A percentile compares a stretch with the other conserved stretches of the same genome.
Conservation (phyloP, 768 basidiomycete species). For the Xerocomus spinulosus region DNA sequence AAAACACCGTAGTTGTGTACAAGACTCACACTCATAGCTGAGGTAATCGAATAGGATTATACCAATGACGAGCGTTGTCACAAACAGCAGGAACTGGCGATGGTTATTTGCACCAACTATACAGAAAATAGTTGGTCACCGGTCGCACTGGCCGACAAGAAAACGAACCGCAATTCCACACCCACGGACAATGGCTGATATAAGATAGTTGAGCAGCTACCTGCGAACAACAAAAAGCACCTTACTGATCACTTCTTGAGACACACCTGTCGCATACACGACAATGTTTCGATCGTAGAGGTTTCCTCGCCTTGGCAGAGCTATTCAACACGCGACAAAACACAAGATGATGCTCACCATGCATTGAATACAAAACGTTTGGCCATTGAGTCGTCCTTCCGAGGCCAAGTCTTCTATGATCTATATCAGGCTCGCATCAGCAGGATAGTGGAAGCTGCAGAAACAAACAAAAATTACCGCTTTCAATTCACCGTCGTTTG, state of each 20-base stretch:
- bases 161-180: slow-evolving; percentile 91
- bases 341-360: slow-evolving; percentile 52
- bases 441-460: not conserved
- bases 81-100: slow-evolving; percentile 93
- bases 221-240: slow-evolving; percentile 4
- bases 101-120: slow-evolving; percentile 93
- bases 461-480: slow-evolving; percentile 47
- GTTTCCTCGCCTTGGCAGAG: slow-evolving; percentile 64
- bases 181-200: slow-evolving; percentile 93
- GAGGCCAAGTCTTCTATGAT: slow-evolving; percentile 89
- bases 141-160: not conserved
- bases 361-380: slow-evolving; percentile 94
- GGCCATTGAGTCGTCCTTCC: slow-evolving; percentile 85
- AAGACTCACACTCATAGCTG: slow-evolving; percentile 68
- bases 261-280: slow-evolving; percentile 87
- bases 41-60: slow-evolving; percentile 81
- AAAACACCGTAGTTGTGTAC: not conserved
- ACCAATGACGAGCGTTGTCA: slow-evolving; percentile 77
- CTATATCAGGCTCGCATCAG: slow-evolving; percentile 35
- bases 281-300: slow-evolving; percentile 93
- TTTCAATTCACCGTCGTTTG: slow-evolving; percentile 82
- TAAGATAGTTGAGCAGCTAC: slow-evolving; percentile 1
- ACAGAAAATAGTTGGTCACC: slow-evolving; percentile 5
- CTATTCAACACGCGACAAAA: not conserved
- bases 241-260: slow-evolving; percentile 90